Evolutionary conservation across 1,284 basidiomycete species (phyloP).

Genomic region (Sanghuangporus sanghuang): DNA sequence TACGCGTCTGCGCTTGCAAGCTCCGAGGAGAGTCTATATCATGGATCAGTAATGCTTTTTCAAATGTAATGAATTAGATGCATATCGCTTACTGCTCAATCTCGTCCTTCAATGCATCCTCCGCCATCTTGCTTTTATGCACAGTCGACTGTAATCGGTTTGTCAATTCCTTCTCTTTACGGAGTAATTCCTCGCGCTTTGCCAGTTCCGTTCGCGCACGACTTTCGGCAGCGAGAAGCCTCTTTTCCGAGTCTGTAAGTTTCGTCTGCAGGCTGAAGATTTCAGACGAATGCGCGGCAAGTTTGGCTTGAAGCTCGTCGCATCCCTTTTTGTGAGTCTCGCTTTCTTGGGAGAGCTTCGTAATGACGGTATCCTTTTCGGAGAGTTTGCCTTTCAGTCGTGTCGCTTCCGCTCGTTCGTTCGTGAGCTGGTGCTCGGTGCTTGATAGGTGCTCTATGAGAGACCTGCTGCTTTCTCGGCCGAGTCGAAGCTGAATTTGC

Average conservation of each 20-base stretch:
- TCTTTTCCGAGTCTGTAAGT: conserved; percentile 25
- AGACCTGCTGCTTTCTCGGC: background rate
- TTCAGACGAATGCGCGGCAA: conserved; percentile 26
- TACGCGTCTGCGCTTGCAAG: conserved; percentile 55
- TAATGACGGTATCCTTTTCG: conserved; percentile 1
- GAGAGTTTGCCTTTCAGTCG: conserved; percentile 2
- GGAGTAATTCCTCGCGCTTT: conserved; percentile 27
- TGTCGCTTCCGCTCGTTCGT: background rate
- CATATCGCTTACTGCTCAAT: conserved; percentile 50
- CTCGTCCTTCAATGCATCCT: conserved; percentile 57
- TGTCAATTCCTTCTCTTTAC: conserved; percentile 46
- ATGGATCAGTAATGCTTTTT: background rate
- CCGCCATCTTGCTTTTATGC: conserved; percentile 51
- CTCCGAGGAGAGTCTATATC: conserved; percentile 47
- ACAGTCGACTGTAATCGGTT: conserved; percentile 44
- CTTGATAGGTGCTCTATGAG: conserved; percentile 9
- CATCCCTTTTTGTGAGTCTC: background rate
- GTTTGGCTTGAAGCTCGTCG: conserved; percentile 24
- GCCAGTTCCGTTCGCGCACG: conserved; percentile 24
- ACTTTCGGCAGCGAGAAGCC: conserved; percentile 22
- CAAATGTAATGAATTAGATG: conserved; percentile 2
- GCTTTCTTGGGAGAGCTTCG: conserved; percentile 3
- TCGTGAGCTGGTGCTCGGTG: background rate
- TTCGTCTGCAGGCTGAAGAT: conserved; percentile 27
- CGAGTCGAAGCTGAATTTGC: conserved; percentile 28